Base-by-base conservation (phyloP, 345 rosid genomes). In the Eucalyptus pauciflora region DNA sequence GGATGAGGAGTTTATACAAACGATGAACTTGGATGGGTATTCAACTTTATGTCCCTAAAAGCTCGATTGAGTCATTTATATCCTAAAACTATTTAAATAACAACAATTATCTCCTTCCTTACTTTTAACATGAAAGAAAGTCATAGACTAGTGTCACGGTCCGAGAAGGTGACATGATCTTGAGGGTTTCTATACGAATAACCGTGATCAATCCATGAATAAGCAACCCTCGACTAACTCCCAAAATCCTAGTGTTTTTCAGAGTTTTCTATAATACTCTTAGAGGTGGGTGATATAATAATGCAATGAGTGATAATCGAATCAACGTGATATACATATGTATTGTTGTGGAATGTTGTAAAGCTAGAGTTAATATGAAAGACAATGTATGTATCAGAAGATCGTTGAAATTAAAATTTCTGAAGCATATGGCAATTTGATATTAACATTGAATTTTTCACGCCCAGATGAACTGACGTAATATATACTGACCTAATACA, bases 391-490 rank as follows among this genome's bases (percentile, higher is more conserved):
- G 62, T 24, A 24, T 56, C 0, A 2, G 6, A 56, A 20, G 27
- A 56, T 56, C 1, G 0, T 9, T 56, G 27, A 56, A 56, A 56
- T 56, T 56, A 56, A 56, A 24, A 8, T 56, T 56, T 56, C 12
- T 56, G 18, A 56, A 56, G 11, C 27, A 56, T 22, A 22, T 56
- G 60, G 27, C 60, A 54, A 54, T 54, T 54, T 22, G 5, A 54
- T 22, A 22, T 20, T 54, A 54, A 56, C 12, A 56, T 56, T 56
- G 27, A 2, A 56, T 22, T 56, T 22, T 56, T 22, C 27, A 56
- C 3, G 11, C 27, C 25, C 0, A 22, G 0, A 56, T 56, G 60
- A 56, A 56, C 27, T 3, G 3, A 1, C 0, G 27, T 11, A 20
- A 56, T 56, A 56, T 4, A 56, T 24, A 22, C 60, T 4, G 12